Evolutionary conservation across 768 basidiomycete genomes (phyloP).

Genomic region (Podaxis pistillaris): DNA sequence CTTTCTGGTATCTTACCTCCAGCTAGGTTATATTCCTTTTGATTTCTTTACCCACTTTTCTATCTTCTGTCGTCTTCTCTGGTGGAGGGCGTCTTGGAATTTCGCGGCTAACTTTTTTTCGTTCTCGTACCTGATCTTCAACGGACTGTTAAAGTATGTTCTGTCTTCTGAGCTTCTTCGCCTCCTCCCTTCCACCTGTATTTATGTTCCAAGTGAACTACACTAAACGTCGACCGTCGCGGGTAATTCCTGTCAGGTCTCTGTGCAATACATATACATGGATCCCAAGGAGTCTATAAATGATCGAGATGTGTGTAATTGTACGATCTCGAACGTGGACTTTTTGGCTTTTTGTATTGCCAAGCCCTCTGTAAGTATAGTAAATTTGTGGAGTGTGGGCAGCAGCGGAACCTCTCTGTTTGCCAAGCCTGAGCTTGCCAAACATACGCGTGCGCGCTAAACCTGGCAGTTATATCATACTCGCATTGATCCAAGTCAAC

Average conservation of each 20-base stretch:
- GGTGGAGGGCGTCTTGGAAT: neutral
- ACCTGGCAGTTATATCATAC: neutral
- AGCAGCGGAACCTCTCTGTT: neutral
- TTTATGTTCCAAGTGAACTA: slow-evolving; percentile 4
- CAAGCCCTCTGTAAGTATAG: neutral
- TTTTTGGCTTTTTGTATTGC: too few species aligned
- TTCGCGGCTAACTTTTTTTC: neutral
- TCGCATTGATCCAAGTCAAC: slow-evolving; percentile 12
- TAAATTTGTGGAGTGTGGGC: neutral
- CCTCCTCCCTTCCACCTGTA: neutral
- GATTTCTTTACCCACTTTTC: neutral
- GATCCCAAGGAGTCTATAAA: neutral
- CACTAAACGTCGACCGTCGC: neutral
- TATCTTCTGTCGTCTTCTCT: slow-evolving; percentile 1
- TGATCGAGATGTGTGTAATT: too few species aligned
- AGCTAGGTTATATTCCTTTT: neutral
- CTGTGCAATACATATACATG: neutral
- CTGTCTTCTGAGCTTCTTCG: neutral
- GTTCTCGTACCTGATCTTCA: slow-evolving; percentile 1
- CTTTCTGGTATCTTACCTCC: slow-evolving; percentile 9
- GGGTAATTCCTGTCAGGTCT: neutral
- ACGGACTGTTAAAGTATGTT: slow-evolving; percentile 1
- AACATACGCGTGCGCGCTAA: neutral
- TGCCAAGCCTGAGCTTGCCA: neutral
- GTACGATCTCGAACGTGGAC: too few species aligned